Conservation (phyloP, 192 early-diverging fungal genomes). For the Coemansia sp. region DNA sequence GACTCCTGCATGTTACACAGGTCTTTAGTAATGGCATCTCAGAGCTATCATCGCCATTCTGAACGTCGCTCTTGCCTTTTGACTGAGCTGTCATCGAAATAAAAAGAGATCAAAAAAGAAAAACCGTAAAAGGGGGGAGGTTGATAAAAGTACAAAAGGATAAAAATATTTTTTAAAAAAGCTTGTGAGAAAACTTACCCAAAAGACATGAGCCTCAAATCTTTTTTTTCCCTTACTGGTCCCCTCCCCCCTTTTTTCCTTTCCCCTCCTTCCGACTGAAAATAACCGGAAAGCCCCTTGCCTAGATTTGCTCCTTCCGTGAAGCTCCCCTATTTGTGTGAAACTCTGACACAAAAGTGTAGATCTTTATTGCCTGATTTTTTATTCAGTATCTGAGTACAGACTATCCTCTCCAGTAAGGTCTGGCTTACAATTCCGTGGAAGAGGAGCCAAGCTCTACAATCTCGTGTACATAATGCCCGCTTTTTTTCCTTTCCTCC, state of each 20-base stretch:
- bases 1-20: constrained; percentile 47
- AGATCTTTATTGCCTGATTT: not conserved
- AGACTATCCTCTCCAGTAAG: not conserved
- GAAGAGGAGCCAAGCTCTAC: no score
- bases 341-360: not conserved
- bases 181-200: not conserved
- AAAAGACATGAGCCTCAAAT: not conserved
- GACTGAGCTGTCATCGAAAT: constrained; percentile 21
- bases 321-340: no score
- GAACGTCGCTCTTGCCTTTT: constrained; percentile 21
- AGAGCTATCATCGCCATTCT: constrained; percentile 11
- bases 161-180: not conserved
- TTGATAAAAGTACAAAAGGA: not conserved
- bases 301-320: not conserved
- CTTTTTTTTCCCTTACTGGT: not conserved
- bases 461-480: no score
- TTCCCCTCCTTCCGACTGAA: not conserved
- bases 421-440: no score
- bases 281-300: not conserved
- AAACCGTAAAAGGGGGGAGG: not conserved
- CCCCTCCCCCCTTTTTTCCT: not conserved
- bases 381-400: not conserved
- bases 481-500: no score
- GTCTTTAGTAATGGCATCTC: constrained; percentile 44
- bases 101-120: not conserved